phyloP scores from a whole-genome alignment of 768 basidiomycete species.

The Stropharia rugosoannulata region DNA sequence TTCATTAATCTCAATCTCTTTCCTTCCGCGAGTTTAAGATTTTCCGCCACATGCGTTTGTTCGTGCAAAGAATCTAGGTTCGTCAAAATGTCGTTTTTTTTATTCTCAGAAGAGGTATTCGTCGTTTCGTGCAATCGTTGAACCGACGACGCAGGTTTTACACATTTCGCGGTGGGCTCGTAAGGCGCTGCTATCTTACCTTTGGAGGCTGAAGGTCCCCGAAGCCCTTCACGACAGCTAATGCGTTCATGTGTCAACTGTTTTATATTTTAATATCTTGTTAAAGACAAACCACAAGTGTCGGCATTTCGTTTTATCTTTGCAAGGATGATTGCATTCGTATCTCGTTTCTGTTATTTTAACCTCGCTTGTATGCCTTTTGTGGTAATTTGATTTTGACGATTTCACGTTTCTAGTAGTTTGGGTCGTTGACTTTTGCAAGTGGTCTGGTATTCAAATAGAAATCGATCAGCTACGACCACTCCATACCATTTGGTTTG shows the following conservation, averaged over 20 bases:
- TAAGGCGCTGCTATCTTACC: constrained; percentile 8
- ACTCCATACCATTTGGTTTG: no score
- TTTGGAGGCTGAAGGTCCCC: constrained; percentile 41
- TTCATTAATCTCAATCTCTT: constrained; percentile 45
- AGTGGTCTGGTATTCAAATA: background rate
- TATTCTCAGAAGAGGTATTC: constrained; percentile 11
- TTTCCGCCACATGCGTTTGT: constrained; percentile 38
- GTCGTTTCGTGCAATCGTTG: constrained; percentile 13
- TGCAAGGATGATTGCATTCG: constrained; percentile 82
- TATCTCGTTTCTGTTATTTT: constrained; percentile 11
- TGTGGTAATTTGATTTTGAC: background rate
- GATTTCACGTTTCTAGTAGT: background rate
- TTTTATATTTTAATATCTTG: background rate
- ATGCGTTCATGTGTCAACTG: background rate
- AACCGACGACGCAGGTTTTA: constrained; percentile 9
- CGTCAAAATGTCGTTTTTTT: constrained; percentile 30
- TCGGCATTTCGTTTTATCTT: constrained; percentile 71
- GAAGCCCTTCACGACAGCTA: constrained; percentile 74
- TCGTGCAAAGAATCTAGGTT: constrained; percentile 44
- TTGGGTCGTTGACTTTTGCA: background rate
- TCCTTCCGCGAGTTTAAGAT: constrained; percentile 35
- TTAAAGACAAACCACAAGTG: constrained; percentile 63
- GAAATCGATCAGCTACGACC: background rate
- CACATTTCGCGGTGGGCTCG: constrained; percentile 6
- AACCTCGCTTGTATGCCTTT: background rate